Conservation (phyloP, 2,329 filamentous ascomycete genomes). For the Lasiodiplodia citricola region DNA sequence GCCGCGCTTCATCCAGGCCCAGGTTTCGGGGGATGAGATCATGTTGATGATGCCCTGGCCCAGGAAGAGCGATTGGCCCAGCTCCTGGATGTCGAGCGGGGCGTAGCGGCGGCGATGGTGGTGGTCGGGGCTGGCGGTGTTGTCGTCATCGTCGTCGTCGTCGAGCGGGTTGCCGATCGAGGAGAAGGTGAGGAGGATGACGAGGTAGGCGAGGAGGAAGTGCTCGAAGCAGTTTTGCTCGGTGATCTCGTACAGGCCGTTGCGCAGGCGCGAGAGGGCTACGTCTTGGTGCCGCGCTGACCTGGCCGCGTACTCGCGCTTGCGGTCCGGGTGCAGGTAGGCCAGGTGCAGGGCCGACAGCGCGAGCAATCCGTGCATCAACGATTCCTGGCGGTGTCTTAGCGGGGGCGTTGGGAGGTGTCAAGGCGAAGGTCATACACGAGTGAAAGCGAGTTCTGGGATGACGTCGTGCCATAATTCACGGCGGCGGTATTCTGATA, state of each 20-base stretch:
- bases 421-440: background rate
- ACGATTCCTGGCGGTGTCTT: background rate
- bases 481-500: background rate
- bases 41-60: conserved; percentile 15
- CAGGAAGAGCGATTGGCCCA: conserved; percentile 9
- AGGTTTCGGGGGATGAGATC: background rate
- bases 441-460: background rate
- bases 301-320: background rate
- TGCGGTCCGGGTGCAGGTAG: background rate
- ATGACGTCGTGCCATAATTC: background rate
- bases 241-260: conserved; percentile 1
- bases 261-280: background rate
- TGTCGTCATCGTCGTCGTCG: background rate
- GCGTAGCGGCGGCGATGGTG: background rate
- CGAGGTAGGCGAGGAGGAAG: conserved; percentile 12
- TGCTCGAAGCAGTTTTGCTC: conserved; percentile 6
- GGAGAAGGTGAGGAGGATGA: conserved; percentile 9
- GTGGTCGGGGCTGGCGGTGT: background rate
- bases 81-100: background rate
- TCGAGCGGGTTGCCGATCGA: background rate
- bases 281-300: conserved; percentile 11
- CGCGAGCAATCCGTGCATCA: conserved; percentile 9
- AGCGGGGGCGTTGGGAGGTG: too few relatives aligned
- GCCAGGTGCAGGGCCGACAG: conserved; percentile 4
- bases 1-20: background rate